These are phyloP conservation scores for Podila epigama DNA, from an alignment of 192 early-diverging fungal species.

Conservation along the genomic window DNA sequence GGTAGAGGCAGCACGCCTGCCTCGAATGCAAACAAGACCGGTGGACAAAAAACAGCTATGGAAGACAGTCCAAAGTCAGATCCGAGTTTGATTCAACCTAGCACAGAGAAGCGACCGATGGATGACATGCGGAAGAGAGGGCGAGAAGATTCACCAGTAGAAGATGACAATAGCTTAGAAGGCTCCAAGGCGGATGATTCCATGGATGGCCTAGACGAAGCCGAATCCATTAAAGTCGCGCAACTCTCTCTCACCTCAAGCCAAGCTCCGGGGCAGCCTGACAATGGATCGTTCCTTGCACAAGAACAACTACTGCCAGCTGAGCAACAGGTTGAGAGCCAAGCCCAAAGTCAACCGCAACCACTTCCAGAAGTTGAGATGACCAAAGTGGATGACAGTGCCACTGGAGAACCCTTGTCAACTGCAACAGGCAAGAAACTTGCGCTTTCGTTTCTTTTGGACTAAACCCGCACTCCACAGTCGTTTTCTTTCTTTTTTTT, in stretches of 20 bases:
- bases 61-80: not conserved
- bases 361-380: not conserved
- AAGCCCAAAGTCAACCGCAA: not conserved
- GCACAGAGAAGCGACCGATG: not conserved
- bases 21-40: no score
- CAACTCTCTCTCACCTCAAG: no score
- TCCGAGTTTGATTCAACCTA: not conserved
- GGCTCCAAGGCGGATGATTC: not conserved
- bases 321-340: no score
- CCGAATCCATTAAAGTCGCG: not conserved
- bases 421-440: slow-evolving; percentile 18
- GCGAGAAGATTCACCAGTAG: not conserved
- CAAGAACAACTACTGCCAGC: no score
- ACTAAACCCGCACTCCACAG: not conserved
- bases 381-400: not conserved
- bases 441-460: slow-evolving; percentile 23
- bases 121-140: not conserved
- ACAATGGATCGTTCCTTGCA: no score
- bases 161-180: not conserved
- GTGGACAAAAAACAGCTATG: not conserved
- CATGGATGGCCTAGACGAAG: not conserved
- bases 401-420: not conserved
- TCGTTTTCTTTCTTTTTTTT: not conserved
- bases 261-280: no score
- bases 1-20: not conserved